These are phyloP conservation scores for Penicillium sp. DNA, from an alignment of 2,329 filamentous ascomycete species.

Conservation along the genomic window DNA sequence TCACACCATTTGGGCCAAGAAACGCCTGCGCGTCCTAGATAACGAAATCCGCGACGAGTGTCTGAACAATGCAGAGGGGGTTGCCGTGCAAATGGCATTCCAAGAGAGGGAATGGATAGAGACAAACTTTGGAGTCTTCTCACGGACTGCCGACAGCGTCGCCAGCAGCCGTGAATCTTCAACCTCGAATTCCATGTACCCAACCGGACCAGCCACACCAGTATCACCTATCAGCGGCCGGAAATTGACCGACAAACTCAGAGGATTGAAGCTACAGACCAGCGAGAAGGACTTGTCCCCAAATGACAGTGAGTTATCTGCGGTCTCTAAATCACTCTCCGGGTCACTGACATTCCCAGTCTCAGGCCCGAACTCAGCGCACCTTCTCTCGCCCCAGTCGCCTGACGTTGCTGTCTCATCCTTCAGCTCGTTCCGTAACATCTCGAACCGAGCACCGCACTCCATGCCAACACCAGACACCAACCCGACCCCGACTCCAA, in stretches of 20 bases:
- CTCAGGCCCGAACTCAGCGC: too few species aligned
- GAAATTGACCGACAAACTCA: conserved; percentile 74
- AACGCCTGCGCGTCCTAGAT: conserved; percentile 70
- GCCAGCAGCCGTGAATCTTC: conserved; percentile 21
- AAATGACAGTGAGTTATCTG: conserved; percentile 57
- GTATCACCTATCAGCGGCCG: conserved; percentile 63
- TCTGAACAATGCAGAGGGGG: conserved; percentile 71
- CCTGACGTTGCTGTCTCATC: conserved; percentile 64
- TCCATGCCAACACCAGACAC: conserved; percentile 23
- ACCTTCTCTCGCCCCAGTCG: conserved; percentile 61
- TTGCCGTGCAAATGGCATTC: conserved; percentile 79
- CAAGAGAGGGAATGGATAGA: conserved; percentile 85
- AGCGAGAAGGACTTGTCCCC: conserved; percentile 63
- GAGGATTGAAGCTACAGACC: conserved; percentile 74
- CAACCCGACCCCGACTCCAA: conserved; percentile 26
- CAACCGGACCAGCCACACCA: conserved; percentile 55
- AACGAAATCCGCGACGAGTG: conserved; percentile 74
- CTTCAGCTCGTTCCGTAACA: conserved; percentile 59
- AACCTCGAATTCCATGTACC: conserved; percentile 24
- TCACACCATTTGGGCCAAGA: conserved; percentile 88
- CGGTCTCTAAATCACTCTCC: too few species aligned
- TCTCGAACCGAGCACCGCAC: conserved; percentile 12
- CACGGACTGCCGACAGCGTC: conserved; percentile 45
- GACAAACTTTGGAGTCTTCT: conserved; percentile 68
- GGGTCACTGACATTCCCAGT: too few species aligned